phyloP scores from a whole-genome alignment of 495 filamentous ascomycete genomes.

The Physcia stellaris region DNA sequence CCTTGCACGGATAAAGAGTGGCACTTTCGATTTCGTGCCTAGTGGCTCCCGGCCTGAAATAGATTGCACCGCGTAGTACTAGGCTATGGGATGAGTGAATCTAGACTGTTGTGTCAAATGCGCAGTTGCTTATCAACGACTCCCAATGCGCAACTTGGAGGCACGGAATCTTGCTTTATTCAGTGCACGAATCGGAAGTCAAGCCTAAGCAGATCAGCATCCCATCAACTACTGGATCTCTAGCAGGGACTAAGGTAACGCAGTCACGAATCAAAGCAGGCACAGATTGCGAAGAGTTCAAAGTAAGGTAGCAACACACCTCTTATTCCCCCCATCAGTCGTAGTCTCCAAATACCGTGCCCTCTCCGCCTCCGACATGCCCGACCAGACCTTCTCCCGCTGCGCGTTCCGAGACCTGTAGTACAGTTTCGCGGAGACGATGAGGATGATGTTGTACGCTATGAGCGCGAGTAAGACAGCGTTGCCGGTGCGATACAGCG shows the following conservation, averaged over 20 bases:
- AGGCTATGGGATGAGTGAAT: too few species aligned
- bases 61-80: too few species aligned
- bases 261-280: neutral
- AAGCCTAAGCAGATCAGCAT: too few species aligned
- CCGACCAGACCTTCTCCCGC: slow-evolving; percentile 37
- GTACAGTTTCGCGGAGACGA: slow-evolving; percentile 43
- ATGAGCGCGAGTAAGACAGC: slow-evolving; percentile 44
- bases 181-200: neutral
- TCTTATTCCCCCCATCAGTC: slow-evolving; percentile 55
- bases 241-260: neutral
- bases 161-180: too few species aligned
- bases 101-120: too few species aligned
- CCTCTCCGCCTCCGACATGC: slow-evolving; percentile 48
- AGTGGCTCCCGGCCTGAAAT: too few species aligned
- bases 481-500: slow-evolving; percentile 53
- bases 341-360: slow-evolving; percentile 51
- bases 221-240: too few species aligned
- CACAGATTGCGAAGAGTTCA: neutral
- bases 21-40: too few species aligned
- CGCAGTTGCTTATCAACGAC: too few species aligned
- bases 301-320: slow-evolving; percentile 29
- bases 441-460: slow-evolving; percentile 39
- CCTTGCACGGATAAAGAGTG: too few species aligned
- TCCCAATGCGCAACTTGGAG: too few species aligned
- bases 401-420: slow-evolving; percentile 49